phyloP scores from a whole-genome alignment of 176 grass and related monocot genomes.

The Oryza meyeriana region DNA sequence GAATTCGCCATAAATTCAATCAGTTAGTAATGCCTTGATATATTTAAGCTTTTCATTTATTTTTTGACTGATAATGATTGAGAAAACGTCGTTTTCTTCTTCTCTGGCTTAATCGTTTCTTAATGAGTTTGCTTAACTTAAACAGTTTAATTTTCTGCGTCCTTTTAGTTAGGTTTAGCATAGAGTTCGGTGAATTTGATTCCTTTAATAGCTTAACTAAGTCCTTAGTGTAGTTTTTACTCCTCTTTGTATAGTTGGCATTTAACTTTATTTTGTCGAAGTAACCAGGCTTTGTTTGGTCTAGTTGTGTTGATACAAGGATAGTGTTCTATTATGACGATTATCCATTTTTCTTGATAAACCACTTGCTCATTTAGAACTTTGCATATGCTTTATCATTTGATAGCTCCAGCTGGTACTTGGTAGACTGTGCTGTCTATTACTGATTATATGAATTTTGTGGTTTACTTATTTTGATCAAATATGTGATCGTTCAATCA shows the following conservation, averaged over 20 bases:
- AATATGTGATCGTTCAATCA: neutral
- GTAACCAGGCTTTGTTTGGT: neutral
- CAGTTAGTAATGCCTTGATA: neutral
- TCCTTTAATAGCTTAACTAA: no score
- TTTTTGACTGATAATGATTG: neutral
- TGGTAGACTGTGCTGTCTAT: neutral
- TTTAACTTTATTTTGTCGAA: constrained; percentile 6
- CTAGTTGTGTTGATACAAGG: neutral
- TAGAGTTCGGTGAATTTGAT: neutral
- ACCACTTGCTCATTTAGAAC: neutral
- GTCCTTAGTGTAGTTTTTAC: neutral
- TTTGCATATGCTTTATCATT: neutral
- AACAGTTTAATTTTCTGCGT: neutral
- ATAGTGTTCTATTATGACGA: neutral
- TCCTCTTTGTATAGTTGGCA: neutral
- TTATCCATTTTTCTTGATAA: neutral
- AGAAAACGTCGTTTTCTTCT: neutral
- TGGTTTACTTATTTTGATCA: neutral
- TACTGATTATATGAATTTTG: neutral
- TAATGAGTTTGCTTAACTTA: neutral
- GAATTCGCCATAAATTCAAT: neutral
- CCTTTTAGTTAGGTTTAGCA: neutral
- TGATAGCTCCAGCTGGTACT: neutral
- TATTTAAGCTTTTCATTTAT: neutral
- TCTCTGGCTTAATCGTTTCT: neutral